Conservation (phyloP, 495 filamentous ascomycete species). For the Echria macrotheca region DNA sequence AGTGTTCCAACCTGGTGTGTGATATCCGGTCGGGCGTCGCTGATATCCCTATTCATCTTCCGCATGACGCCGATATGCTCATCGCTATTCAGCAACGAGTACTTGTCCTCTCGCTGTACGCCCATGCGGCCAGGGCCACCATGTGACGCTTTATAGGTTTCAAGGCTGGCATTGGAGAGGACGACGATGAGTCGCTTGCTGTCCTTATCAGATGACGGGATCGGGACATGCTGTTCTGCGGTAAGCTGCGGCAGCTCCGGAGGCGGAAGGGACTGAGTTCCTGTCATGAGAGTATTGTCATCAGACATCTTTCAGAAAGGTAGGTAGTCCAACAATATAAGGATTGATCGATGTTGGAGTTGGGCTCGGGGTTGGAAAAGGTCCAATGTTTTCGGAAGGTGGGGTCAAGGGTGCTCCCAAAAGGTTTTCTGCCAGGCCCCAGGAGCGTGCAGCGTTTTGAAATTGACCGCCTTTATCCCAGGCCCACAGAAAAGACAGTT, state of each 20-base stretch:
- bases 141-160: slow-evolving; percentile 86
- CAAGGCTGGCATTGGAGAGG: slow-evolving; percentile 92
- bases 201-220: slow-evolving; percentile 79
- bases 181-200: slow-evolving; percentile 90
- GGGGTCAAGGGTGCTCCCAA: no score
- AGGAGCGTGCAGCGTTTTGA: no score
- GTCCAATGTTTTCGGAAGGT: no score
- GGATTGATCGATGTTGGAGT: neutral
- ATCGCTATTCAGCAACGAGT: slow-evolving; percentile 93
- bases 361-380: no score
- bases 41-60: slow-evolving; percentile 98
- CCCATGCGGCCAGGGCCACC: slow-evolving; percentile 58
- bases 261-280: slow-evolving; percentile 89
- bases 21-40: slow-evolving; percentile 94
- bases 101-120: slow-evolving; percentile 79
- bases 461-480: no score
- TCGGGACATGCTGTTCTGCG: slow-evolving; percentile 85
- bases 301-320: slow-evolving; percentile 18
- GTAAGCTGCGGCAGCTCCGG: slow-evolving; percentile 84
- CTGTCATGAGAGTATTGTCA: slow-evolving; percentile 27
- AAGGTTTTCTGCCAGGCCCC: no score
- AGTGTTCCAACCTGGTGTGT: slow-evolving; percentile 79
- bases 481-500: no score
- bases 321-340: neutral
- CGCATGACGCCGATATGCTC: slow-evolving; percentile 98